These are phyloP conservation scores for Dysphania ambrosioides DNA, from an alignment of 148 eudicot genomes.

Conservation along the genomic window DNA sequence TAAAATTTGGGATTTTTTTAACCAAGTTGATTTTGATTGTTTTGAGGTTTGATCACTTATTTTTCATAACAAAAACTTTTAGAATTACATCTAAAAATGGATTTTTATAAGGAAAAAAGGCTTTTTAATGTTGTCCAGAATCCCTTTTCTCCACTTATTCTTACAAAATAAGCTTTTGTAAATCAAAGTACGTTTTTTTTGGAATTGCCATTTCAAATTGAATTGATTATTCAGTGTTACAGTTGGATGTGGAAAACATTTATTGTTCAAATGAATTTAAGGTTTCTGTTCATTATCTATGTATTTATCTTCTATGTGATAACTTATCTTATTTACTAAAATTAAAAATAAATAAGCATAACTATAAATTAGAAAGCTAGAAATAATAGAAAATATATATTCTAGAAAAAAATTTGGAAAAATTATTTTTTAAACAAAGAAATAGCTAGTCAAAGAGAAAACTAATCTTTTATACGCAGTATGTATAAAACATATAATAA, in stretches of 20 bases:
- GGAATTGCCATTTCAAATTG: slow-evolving; percentile 1
- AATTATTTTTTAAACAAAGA: too few species aligned
- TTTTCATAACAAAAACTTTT: not conserved
- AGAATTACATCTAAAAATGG: slow-evolving; percentile 1
- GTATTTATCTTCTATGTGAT: slow-evolving; percentile 4
- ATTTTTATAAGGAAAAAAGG: not conserved
- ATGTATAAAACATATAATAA: too few species aligned
- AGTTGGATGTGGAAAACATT: slow-evolving; percentile 13
- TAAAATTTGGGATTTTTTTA: too few species aligned
- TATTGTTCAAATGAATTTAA: slow-evolving; percentile 4
- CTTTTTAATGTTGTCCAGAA: not conserved
- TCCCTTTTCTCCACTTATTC: not conserved
- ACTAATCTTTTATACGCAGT: too few species aligned
- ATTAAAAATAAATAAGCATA: too few species aligned
- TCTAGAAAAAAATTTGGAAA: too few species aligned
- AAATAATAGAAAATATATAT: too few species aligned
- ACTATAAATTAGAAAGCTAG: too few species aligned
- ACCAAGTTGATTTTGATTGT: not conserved
- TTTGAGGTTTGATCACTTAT: slow-evolving; percentile 2
- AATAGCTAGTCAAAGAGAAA: too few species aligned
- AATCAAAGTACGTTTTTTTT: not conserved
- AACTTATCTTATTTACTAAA: too few species aligned
- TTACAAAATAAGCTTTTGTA: not conserved
- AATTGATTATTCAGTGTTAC: slow-evolving; percentile 6
- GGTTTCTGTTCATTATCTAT: slow-evolving; percentile 3